Base-by-base conservation (phyloP, 768 basidiomycete genomes). In the Gloeophyllum trabeum region DNA sequence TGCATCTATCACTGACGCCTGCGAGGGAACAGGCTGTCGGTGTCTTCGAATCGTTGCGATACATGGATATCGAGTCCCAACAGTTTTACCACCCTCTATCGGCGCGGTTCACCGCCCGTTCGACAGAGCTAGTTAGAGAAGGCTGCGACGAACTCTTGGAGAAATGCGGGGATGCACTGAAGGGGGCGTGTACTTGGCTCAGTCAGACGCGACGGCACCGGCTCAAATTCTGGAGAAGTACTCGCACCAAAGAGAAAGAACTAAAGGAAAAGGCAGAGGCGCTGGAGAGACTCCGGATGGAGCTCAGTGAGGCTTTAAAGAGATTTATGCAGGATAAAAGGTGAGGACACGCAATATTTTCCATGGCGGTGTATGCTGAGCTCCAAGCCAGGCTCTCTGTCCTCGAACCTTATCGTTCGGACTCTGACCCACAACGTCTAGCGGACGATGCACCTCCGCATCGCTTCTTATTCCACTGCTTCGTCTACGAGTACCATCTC, bases 381-480 rank as follows among this genome's bases (percentile, higher is more conserved):
- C 7, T 39, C 41, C 6, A 4, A 26, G 13, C 0, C 34, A 73
- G 68, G 25, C 64, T 74, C 52, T 50, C 51, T 3, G 65, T 86
- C 10, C 56, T 84, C 1, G 78, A 79, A 24, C 80, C 81, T 1
- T 86, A 84, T 51, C 63, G 69, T 4, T 52, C 60, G 7, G 64
- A 66, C 0, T 74, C 83, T 41, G 67, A 70, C 24, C 50, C 63
- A 3, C 48, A 46, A 18, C 57, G 57, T 43, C 60, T 57, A 35
- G 40, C 46, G 13, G 46, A 59, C n/a, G 68, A 71, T 5, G 59
- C 67, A 10, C 76, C 74, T 1, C 72, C 77, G 0, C 83, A 86
- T 57, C 73, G 77, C 30, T 75, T 78, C 53, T 61, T 88, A 5
- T 88, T 88, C 49, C 64, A 83, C 43, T 81, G 78, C 39, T 87